A percentile compares a stretch with the other conserved stretches of the same genome.
Conservation (phyloP, 202 grass and related monocot genomes). For the Digitaria exilis region DNA sequence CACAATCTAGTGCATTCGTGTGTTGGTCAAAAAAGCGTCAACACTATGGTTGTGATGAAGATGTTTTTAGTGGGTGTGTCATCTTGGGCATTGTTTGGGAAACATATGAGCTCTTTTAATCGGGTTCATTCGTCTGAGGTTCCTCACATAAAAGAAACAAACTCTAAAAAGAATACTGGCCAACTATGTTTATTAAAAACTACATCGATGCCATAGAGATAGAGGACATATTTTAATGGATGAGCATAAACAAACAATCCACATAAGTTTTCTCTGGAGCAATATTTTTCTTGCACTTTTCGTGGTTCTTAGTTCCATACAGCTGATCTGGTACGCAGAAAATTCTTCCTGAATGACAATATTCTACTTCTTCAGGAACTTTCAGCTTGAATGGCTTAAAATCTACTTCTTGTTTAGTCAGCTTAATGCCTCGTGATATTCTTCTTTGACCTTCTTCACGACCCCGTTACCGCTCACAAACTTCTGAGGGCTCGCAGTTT, state of each 20-base stretch:
- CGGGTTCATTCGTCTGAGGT: too few species aligned
- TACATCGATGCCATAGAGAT: neutral
- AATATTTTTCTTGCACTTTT: neutral
- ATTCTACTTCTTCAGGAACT: neutral
- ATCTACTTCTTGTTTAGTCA: neutral
- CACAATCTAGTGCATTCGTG: too few species aligned
- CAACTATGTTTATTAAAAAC: neutral
- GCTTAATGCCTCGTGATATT: conserved; percentile 25
- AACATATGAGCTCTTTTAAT: too few species aligned
- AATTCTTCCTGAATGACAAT: neutral
- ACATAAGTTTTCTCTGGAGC: neutral
- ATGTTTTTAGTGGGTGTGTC: too few species aligned
- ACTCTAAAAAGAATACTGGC: too few species aligned
- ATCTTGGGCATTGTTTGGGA: too few species aligned
- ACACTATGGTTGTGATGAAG: too few species aligned
- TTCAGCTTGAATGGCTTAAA: conserved; percentile 18
- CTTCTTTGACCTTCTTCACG: neutral
- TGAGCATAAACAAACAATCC: neutral
- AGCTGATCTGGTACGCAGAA: neutral
- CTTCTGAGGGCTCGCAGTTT: neutral
- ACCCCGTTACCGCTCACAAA: neutral
- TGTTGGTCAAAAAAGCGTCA: too few species aligned
- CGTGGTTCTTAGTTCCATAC: neutral
- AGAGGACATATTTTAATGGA: neutral
- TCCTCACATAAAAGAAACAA: too few species aligned